Evolutionary conservation across 2,329 filamentous ascomycete genomes (phyloP).

Genomic region (Gliomastix tumulicola): DNA sequence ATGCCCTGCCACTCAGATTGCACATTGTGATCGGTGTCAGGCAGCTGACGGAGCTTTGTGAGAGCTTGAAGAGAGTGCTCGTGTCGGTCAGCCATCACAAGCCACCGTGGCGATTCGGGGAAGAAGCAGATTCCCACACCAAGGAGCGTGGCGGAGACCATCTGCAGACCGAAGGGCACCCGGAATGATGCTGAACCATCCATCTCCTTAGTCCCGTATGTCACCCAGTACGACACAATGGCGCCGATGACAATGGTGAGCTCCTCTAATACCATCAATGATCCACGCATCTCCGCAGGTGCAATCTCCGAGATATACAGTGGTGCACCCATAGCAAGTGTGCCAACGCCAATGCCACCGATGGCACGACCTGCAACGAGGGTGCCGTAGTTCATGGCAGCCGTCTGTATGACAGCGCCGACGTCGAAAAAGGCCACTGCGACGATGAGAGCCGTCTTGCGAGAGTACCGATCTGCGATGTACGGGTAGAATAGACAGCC

Average conservation of each 20-base stretch:
- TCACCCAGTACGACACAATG: slow-evolving; percentile 16
- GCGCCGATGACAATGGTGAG: slow-evolving; percentile 21
- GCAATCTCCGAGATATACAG: slow-evolving; percentile 39
- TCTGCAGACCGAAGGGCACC: slow-evolving; percentile 6
- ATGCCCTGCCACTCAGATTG: slow-evolving; percentile 10
- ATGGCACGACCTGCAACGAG: slow-evolving; percentile 32
- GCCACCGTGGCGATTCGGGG: slow-evolving; percentile 56
- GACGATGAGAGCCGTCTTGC: background rate
- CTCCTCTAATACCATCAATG: slow-evolving; percentile 24
- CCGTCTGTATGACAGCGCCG: background rate
- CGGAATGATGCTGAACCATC: slow-evolving; percentile 3
- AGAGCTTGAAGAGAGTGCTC: slow-evolving; percentile 51
- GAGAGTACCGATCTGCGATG: background rate
- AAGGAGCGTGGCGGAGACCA: slow-evolving; percentile 1
- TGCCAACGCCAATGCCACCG: slow-evolving; percentile 34
- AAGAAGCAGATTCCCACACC: slow-evolving; percentile 44
- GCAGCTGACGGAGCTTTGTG: slow-evolving; percentile 27
- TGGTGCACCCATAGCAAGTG: slow-evolving; percentile 19
- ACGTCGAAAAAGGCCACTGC: background rate
- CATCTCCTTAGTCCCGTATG: slow-evolving; percentile 13
- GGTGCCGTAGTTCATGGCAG: slow-evolving; percentile 29
- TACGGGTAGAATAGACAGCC: background rate
- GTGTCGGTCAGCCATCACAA: slow-evolving; percentile 45
- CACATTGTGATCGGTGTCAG: slow-evolving; percentile 9
- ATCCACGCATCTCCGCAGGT: slow-evolving; percentile 38